Percentiles rank a stretch among this genome's conserved stretches.
These are phyloP conservation scores for Aspergillus caelatus DNA, from an alignment of 2,329 filamentous ascomycete genomes.

Conservation along the genomic window DNA sequence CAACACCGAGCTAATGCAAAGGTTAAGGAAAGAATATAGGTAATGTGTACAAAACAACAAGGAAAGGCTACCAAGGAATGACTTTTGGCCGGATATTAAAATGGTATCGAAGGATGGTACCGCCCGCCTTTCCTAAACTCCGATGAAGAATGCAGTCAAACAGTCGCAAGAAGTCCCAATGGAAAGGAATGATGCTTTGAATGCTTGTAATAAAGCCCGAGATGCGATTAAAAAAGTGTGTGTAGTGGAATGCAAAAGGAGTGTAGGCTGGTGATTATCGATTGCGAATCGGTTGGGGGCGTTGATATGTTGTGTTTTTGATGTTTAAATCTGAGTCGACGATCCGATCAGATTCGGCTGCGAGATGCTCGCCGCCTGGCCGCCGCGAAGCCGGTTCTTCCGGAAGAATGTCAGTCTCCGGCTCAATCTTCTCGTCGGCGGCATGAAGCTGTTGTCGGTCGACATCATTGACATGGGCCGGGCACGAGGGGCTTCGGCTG, in stretches of 20 bases:
- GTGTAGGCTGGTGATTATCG: neutral
- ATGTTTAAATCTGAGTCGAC: slow-evolving; percentile 28
- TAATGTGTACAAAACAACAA: slow-evolving; percentile 2
- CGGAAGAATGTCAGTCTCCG: slow-evolving; percentile 30
- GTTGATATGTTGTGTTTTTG: neutral
- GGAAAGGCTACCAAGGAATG: slow-evolving; percentile 1
- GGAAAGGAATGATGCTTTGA: neutral
- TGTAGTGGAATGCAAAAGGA: neutral
- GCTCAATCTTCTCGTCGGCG: slow-evolving; percentile 26
- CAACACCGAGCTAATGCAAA: slow-evolving; percentile 16
- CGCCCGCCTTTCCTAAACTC: slow-evolving; percentile 7
- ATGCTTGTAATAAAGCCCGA: neutral
- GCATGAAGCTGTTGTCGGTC: slow-evolving; percentile 20
- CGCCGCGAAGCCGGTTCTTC: slow-evolving; percentile 17
- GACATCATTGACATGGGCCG: slow-evolving; percentile 32
- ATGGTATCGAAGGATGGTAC: neutral
- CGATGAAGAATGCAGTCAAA: slow-evolving; percentile 4
- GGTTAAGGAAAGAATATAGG: slow-evolving; percentile 13
- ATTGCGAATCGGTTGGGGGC: neutral
- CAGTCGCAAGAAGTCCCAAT: neutral
- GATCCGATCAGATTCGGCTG: slow-evolving; percentile 38
- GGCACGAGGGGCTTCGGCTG: slow-evolving; percentile 21
- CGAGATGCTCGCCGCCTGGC: slow-evolving; percentile 30
- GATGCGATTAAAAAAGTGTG: neutral
- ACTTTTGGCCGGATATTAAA: slow-evolving; percentile 14